Conservation (phyloP, 345 rosid species). For the Garcia nutans region DNA sequence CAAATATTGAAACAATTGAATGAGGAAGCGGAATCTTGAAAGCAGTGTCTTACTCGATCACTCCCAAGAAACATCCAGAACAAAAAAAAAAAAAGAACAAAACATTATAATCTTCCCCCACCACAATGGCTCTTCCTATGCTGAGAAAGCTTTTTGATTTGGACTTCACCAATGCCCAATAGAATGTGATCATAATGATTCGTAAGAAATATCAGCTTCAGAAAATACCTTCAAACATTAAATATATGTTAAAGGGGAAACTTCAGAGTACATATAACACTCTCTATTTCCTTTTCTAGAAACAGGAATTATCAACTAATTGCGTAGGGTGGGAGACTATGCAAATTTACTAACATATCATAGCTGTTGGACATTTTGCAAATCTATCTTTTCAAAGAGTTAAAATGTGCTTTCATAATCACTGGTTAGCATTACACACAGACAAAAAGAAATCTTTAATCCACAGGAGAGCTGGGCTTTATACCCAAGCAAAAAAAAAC, state of each 20-base stretch:
- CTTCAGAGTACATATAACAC: neutral
- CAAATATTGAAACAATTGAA: neutral
- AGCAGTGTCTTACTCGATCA: neutral
- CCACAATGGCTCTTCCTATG: neutral
- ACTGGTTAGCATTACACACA: neutral
- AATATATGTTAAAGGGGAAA: neutral
- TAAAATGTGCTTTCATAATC: neutral
- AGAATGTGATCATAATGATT: neutral
- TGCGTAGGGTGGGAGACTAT: neutral
- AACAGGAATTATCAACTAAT: no score
- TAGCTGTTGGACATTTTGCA: neutral
- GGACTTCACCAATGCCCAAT: neutral
- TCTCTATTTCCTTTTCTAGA: no score
- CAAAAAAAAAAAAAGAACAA: neutral
- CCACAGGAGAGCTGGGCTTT: neutral
- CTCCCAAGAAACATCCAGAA: neutral
- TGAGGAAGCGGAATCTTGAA: neutral
- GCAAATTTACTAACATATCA: neutral
- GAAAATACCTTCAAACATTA: neutral
- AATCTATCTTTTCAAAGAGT: neutral
- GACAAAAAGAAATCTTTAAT: neutral
- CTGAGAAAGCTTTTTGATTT: neutral
- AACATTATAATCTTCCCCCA: neutral
- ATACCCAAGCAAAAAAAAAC: no score
- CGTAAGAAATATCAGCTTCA: neutral